Evolutionary conservation across 2,329 filamentous ascomycete genomes (phyloP), one percentile per base, ranked within the genome.

Genomic region (Xylaria sp.): DNA sequence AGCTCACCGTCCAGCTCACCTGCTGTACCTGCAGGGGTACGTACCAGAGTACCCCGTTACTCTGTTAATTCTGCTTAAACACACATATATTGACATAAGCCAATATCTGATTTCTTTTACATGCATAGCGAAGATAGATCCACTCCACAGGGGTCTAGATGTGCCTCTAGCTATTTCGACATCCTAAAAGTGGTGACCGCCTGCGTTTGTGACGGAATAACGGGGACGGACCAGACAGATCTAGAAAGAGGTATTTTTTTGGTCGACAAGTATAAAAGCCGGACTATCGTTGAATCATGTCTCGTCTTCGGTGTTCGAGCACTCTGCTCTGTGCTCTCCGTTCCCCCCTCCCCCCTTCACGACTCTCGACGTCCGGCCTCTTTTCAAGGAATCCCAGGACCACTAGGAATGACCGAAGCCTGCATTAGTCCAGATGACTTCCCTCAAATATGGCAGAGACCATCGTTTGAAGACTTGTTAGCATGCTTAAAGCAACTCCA

Each of bases 371-470:
- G 19, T 35, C 48, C 7, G 16, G 11, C 18, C 30, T 16, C 13
- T 13, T 49, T 34, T 49, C 13, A 13, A n/a, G 9, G 4, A 16
- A 49, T 42, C 18, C 18, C 19, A 53, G 53, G 16, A n/a, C 53
- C 13, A 52, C 34, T 47, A 48, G 54, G 49, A 54, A 65, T 65
- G 63, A 30, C 57, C n/a, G 60, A 52, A 54, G 75, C 74, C 72
- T 69, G 67, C 23, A 64, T 74, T 37, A 70, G 75, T 56, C 68
- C 75, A 59, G 74, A 75, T 59, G 89, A 93, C 70, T 83, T 96
- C 30, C 91, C 92, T n/a, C 90, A 92, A 69, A 80, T 93, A 63
- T 91, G 92, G 81, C 83, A 88, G 68, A 88, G 84, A 69, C 92
- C 92, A 5, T 78, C 85, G 18, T 86, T 84, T 60, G 75, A 78